Conservation (phyloP, 163 green algal species). For the Chloroidium sp. region DNA sequence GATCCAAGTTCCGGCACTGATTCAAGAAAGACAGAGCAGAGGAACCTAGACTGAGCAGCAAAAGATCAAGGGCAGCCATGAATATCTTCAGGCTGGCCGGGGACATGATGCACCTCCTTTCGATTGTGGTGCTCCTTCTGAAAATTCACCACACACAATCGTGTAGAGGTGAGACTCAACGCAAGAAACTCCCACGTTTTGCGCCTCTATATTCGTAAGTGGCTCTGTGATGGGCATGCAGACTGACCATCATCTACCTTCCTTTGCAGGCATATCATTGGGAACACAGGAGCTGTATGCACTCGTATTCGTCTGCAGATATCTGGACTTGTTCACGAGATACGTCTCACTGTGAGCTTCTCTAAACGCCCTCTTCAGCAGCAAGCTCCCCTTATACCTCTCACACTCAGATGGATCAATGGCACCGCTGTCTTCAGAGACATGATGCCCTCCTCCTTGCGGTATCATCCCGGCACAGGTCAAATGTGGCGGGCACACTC, state of each 20-base stretch:
- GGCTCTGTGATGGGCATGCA: neutral
- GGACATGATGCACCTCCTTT: constrained; percentile 95
- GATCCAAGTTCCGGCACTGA: too few species aligned
- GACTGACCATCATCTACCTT: neutral
- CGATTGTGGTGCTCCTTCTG: constrained; percentile 87
- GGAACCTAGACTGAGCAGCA: too few species aligned
- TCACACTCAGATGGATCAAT: neutral
- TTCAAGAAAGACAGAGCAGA: too few species aligned
- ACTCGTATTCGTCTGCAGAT: constrained; percentile 91
- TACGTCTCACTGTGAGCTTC: constrained; percentile 80
- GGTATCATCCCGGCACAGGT: too few species aligned
- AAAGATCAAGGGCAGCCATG: constrained; percentile 41
- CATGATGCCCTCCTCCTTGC: neutral
- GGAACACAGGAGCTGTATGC: constrained; percentile 97
- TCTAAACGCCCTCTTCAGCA: neutral
- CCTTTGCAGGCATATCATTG: constrained; percentile 81
- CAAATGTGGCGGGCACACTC: too few species aligned
- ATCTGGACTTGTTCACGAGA: constrained; percentile 92
- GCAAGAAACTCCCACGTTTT: neutral
- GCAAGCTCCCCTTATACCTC: neutral
- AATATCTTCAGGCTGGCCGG: constrained; percentile 93
- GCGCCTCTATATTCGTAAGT: neutral
- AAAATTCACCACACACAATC: constrained; percentile 92
- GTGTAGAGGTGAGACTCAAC: constrained; percentile 70
- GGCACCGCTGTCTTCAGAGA: neutral